These are phyloP conservation scores for Starmerella ratchasimensis DNA, from an alignment of 805 yeast genomes.

Conservation along the genomic window DNA sequence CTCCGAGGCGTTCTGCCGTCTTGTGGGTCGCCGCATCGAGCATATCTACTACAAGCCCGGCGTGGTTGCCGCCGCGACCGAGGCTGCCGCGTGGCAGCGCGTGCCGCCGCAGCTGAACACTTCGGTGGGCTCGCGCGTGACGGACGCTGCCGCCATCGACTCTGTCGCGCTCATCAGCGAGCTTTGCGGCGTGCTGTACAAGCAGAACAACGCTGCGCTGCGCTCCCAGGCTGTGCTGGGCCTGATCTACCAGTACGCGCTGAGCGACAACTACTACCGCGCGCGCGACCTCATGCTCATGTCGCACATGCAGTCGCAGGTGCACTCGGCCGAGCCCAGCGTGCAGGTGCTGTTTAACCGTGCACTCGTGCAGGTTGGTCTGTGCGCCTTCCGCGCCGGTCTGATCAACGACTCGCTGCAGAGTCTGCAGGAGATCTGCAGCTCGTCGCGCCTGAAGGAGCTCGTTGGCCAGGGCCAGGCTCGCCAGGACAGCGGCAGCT, in stretches of 20 bases:
- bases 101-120: slow-evolving; percentile 30
- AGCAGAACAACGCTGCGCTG: slow-evolving; percentile 53
- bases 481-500: slow-evolving; percentile 34
- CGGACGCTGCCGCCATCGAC: slow-evolving; percentile 27
- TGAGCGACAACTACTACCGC: slow-evolving; percentile 65
- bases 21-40: slow-evolving; percentile 72
- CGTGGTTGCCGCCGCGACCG: slow-evolving; percentile 54
- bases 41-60: slow-evolving; percentile 87
- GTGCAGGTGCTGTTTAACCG: slow-evolving; percentile 90
- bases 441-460: slow-evolving; percentile 77
- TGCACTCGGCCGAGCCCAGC: slow-evolving; percentile 71
- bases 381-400: slow-evolving; percentile 88
- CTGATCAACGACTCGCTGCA: slow-evolving; percentile 76
- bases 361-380: slow-evolving; percentile 87
- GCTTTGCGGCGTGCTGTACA: slow-evolving; percentile 50
- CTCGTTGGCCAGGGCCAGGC: slow-evolving; percentile 83
- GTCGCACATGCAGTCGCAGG: slow-evolving; percentile 72
- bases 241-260: slow-evolving; percentile 82
- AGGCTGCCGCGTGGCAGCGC: slow-evolving; percentile 59
- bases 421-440: slow-evolving; percentile 73
- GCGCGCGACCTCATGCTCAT: slow-evolving; percentile 81
- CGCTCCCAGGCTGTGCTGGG: slow-evolving; percentile 73
- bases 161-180: slow-evolving; percentile 44
- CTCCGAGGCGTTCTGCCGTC: slow-evolving; percentile 40
- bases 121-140: slow-evolving; percentile 27